Evolutionary conservation across 2,329 filamentous ascomycete genomes (phyloP), one percentile per base, ranked within the genome.

Genomic region (Penicillium sp.): DNA sequence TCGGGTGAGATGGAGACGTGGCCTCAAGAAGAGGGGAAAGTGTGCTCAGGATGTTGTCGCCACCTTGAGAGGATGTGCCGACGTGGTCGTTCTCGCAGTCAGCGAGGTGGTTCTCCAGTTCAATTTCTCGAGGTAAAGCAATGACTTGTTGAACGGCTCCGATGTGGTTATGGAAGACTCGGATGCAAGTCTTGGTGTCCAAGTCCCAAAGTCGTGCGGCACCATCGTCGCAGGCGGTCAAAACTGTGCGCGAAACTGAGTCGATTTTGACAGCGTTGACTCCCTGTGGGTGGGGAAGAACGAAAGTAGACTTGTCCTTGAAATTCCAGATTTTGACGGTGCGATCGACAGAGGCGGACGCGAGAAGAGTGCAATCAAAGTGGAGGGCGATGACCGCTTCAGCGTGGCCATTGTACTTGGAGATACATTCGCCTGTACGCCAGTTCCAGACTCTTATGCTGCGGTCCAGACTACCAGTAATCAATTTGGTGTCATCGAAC

Each of bases 401-500:
- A 18, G 81, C 84, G 68, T 97, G 94, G 23, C 88, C 88, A 13
- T 83, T 82, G 52, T 96, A 86, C 0, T 88, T 96, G 46, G 87
- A 89, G 54, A 97, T 82, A 64, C 90, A 91, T 65, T 91, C 85
- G 45, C 94, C 94, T 0, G 91, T 97, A 58, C 89, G 85, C 91
- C 92, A 97, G 69, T 99, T 96, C 94, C 94, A 99, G 34, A 99
- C 86, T 70, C 90, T 92, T 65, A 99, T 83, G 5, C 88, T 96
- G 46, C 85, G 83, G 72, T 97, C 94, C 53, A 97, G 80, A 68
- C 90, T 91, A 49, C 92, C 94, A 54, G 89, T 95, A 69, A 97
- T 92, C 56, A 99, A 81, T 67, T 95, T 95, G 52, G 84, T 87
- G 61, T 96, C 90, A 66, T 97, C 91, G 67, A 97, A 97, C 68